Base-by-base conservation (phyloP, 805 yeast species). In the Candida silvicultrix region DNA sequence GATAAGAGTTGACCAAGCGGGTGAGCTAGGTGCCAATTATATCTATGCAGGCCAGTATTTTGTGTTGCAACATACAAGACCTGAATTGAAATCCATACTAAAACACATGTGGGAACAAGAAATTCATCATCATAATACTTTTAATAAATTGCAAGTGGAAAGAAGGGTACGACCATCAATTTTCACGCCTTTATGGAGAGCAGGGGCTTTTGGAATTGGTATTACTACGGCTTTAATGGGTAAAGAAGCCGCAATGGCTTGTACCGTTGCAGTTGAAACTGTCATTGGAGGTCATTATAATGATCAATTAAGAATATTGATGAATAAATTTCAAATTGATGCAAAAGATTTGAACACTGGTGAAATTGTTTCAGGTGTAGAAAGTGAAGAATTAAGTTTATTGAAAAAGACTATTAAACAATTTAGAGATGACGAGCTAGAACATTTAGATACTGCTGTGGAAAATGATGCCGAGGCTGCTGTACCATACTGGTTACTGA, bases 41-140 rank as follows among this genome's bases (percentile, higher is more conserved):
- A 94, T 94, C 43, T 94, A 94, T 64, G 81, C 83, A 49, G 99
- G 98, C 9, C 99, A 94, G 65, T 85, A 83, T 56, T 69, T 77
- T 36, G 89, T 89, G 2, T 69, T 94, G 43, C 78, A 85, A 12
- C 74, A 73, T 45, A 82, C 80, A 47, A 74, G 76, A 54, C 96
- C 96, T 1, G 79, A 81, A 47, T 69, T 92, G 47, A 87, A 81
- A 56, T 92, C 95, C 0, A 71, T 89, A 12, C 68, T 94, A 58
- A 78, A 81, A 57, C 97, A 94, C 62, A 94, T 94, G 99, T 90
- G 98, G 98, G 96, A 90, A 31, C 98, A 94, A 64, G 99, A 94
- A 58, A 74, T 92, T 32, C 89, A 83, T 55, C 99, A 94, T 59
- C 96, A 89, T 61, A 68, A 77, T 51, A 86, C 96, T 0, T 94